A percentile compares a stretch with the other conserved stretches of the same genome.
These are phyloP conservation scores for Gaultheria prostrata DNA, from an alignment of 148 eudicot species.

Conservation along the genomic window DNA sequence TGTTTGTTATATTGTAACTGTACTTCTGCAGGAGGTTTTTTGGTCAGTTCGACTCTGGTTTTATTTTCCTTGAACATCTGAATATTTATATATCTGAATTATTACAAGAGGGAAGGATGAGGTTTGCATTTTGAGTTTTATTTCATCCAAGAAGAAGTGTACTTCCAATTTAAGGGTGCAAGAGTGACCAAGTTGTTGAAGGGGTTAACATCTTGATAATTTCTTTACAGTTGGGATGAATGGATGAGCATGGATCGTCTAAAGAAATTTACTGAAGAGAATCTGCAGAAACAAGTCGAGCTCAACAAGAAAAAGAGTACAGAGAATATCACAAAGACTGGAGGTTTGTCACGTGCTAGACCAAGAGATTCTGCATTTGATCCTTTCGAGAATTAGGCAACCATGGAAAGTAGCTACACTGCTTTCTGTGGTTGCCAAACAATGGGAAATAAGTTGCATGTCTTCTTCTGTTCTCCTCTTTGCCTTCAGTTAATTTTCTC, in stretches of 20 bases:
- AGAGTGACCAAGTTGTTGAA: neutral
- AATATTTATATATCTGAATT: neutral
- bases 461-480: neutral
- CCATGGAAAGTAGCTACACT: neutral
- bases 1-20: neutral
- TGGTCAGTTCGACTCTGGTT: neutral
- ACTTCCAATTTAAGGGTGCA: conserved; percentile 6
- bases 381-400: neutral
- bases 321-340: conserved; percentile 26
- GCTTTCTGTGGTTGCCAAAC: neutral
- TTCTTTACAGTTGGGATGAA: conserved; percentile 61
- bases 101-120: neutral
- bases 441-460: neutral
- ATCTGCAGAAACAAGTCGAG: conserved; percentile 29
- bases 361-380: conserved; percentile 21
- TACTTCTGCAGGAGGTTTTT: neutral
- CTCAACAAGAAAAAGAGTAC: conserved; percentile 19
- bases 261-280: conserved; percentile 48
- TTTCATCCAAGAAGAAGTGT: neutral
- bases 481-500: neutral
- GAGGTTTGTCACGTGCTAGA: conserved; percentile 24
- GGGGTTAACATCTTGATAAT: neutral
- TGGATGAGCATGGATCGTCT: conserved; percentile 50
- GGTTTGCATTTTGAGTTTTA: conserved; percentile 7
- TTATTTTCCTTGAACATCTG: neutral